Evolutionary conservation across 2,329 filamentous ascomycete species (phyloP).

Genomic region (Neonectria coccinea): DNA sequence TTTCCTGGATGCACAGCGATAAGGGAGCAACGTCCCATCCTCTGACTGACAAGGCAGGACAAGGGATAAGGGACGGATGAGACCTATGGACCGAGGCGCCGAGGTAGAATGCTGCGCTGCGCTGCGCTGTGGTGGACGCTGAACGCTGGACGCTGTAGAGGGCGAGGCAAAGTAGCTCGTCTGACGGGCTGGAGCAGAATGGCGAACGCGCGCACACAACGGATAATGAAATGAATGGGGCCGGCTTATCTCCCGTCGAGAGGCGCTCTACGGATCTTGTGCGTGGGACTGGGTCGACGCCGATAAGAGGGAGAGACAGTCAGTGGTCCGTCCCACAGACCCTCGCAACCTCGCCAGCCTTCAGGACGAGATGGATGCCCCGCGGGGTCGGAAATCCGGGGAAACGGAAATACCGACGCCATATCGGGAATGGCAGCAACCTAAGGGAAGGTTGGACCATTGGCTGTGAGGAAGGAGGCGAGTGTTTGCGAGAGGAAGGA

Average conservation of each 20-base stretch:
- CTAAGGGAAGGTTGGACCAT: neutral
- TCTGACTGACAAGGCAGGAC: constrained; percentile 24
- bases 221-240: constrained; percentile 11
- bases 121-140: constrained; percentile 15
- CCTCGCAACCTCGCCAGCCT: too few species aligned
- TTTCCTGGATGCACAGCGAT: constrained; percentile 39
- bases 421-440: constrained; percentile 6
- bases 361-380: constrained; percentile 20
- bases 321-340: too few species aligned
- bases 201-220: constrained; percentile 9
- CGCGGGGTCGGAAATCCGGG: constrained; percentile 43
- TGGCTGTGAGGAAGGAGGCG: neutral
- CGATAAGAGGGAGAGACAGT: constrained; percentile 31
- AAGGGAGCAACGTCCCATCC: constrained; percentile 42
- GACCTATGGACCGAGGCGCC: constrained; percentile 27
- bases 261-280: constrained; percentile 13
- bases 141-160: constrained; percentile 7
- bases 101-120: neutral
- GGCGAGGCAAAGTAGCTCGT: constrained; percentile 13
- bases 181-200: constrained; percentile 6
- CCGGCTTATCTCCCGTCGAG: constrained; percentile 6
- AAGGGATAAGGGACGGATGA: constrained; percentile 24
- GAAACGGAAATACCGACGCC: constrained; percentile 37
- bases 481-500: constrained; percentile 1
- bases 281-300: constrained; percentile 16